phyloP scores from a whole-genome alignment of 2,329 filamentous ascomycete species.

The Torrubiellomyces zombiae region DNA sequence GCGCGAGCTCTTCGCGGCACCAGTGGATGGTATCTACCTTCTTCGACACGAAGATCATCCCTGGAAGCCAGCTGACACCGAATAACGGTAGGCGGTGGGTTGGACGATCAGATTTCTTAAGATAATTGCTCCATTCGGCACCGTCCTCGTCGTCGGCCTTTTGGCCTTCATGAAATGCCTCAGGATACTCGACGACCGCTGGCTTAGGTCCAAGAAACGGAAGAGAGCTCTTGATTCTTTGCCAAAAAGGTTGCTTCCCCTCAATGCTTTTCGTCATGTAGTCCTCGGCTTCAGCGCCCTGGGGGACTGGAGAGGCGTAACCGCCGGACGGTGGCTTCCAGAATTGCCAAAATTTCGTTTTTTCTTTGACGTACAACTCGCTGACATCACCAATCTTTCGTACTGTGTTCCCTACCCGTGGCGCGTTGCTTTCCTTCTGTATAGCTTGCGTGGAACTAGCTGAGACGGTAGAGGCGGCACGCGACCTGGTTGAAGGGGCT shows the following conservation, averaged over 20 bases:
- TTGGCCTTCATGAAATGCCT: conserved; percentile 45
- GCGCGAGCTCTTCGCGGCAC: conserved; percentile 71
- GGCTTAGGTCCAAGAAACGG: conserved; percentile 31
- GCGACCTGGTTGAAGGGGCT: conserved; percentile 17
- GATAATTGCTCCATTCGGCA: conserved; percentile 66
- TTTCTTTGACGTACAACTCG: conserved; percentile 29
- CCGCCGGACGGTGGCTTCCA: conserved; percentile 47
- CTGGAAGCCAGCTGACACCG: conserved; percentile 53
- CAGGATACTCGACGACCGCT: conserved; percentile 37
- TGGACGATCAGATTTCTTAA: conserved; percentile 67
- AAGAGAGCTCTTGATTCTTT: conserved; percentile 30
- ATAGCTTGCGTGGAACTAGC: conserved; percentile 18
- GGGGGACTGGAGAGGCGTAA: conserved; percentile 44
- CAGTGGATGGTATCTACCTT: conserved; percentile 94
- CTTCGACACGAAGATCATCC: conserved; percentile 62
- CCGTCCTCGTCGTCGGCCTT: conserved; percentile 40
- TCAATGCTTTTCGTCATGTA: conserved; percentile 15
- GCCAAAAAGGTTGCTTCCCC: conserved; percentile 29
- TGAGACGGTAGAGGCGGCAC: conserved; percentile 20
- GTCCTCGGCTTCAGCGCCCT: conserved; percentile 29
- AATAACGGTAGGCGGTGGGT: conserved; percentile 60
- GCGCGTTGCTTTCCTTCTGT: conserved; percentile 1
- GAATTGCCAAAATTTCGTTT: conserved; percentile 41
- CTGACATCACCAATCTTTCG: conserved; percentile 31
- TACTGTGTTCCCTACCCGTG: conserved; percentile 28